Base-by-base conservation (phyloP, 345 rosid species). In the Boechera divaricarpa region DNA sequence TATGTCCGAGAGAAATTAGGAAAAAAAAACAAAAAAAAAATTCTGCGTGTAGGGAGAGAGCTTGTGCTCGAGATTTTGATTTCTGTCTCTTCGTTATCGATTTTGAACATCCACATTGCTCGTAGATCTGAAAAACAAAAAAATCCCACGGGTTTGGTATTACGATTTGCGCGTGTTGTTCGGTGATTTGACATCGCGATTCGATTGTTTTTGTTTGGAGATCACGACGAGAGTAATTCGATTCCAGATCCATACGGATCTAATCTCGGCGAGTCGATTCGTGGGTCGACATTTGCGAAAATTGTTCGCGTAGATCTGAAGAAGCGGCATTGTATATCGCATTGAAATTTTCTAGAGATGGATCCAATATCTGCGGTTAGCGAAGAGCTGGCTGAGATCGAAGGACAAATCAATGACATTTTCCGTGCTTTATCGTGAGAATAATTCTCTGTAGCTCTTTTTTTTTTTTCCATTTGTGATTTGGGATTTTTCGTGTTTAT, bases 361-460 rank as follows among this genome's bases (percentile, higher is more conserved):
- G 90, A 89, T 84, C 77, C 85, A 16, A 67, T 90, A 54, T 86
- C 90, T 1, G 81, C 87, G 15, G 82, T 89, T 78, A 89, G 90
- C 83, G 97, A 90, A 57, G 96, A 95, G 86, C 85, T 92, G 35
- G 97, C 88, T 53, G 90, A 88, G 84, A 85, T 92, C 82, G 84
- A 92, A 24, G 99, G 98, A 60, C 91, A 90, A 80, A 89, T 95
- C 85, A 57, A 88, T 54, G 98, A 95, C 84, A 59, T 90, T 64
- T 88, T 95, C 75, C 97, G 99, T 63, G 92, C 91, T 70, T 64
- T 95, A 36, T 87, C 96, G 99, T 95, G 78, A 88, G 97, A 54
- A 13, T 56, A 6, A n/a, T 0, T 16, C 41, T 68, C 28, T 65
- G 6, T 31, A 15, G 0, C 5, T n/a, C 4, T 39, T 10, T 10